Evolutionary conservation across 192 early-diverging fungal genomes (phyloP), one percentile per base, ranked within the genome.

Genomic region (Umbelopsis sp.): DNA sequence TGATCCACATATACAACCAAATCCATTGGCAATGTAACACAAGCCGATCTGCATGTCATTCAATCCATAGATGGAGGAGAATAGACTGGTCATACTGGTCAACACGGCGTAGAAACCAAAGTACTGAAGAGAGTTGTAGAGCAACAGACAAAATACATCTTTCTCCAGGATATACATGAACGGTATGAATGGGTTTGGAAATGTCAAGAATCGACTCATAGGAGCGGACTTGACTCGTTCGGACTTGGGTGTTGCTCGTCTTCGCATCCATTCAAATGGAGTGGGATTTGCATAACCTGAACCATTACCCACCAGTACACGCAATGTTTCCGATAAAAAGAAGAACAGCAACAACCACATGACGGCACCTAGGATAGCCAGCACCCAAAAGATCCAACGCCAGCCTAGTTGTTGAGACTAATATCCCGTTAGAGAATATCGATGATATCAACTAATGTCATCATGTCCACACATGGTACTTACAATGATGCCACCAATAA

Each of bases 251-350:
- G 16, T 36, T 14, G 56, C 56, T 12, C 47, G 71, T 38, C 44
- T 53, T 38, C 24, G 45, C 38, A 41, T n/a, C 56, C 65, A 72
- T 73, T 56, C 75, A 12, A n/a, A 68, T 31, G 70, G 62, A 47
- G 70, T 83, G 26, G 78, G 78, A 32, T 80, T 80, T 7, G 70
- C 71, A 51, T 80, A 70, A 0, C 73, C 74, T 38, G 71, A 73
- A 20, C 78, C 78, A 22, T 80, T 76, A n/a, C 81, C 82, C 3
- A 85, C 82, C 20, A 78, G 66, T 0, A 73, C 45, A 24, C 84
- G 75, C 43, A 82, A 66, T 0, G 84, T 85, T 50, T 85, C 84
- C 0, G 84, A 80, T 9, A 85, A 49, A 52, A 83, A 68, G 59
- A 81, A 79, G 3, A 78, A 45, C 20, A 81, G 66, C 20, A 75